These are phyloP conservation scores for Wickerhamomyces chaumierensis DNA, from an alignment of 805 yeast species.

Conservation along the genomic window DNA sequence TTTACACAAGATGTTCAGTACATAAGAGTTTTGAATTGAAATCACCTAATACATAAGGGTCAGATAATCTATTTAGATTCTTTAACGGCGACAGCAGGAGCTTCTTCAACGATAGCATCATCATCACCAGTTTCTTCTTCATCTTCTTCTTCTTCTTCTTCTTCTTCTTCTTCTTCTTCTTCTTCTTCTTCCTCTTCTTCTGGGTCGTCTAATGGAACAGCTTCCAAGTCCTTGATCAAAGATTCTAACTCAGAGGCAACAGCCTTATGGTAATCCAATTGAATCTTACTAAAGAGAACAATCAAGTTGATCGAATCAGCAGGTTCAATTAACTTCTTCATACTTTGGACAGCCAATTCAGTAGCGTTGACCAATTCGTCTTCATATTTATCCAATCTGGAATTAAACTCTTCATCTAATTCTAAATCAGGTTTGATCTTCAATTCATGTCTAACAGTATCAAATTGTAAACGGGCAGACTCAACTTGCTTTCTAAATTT, in stretches of 20 bases:
- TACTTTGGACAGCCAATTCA: conserved; percentile 64
- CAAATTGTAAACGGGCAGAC: conserved; percentile 58
- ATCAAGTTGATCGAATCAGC: conserved; percentile 51
- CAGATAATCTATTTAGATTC: too few species aligned
- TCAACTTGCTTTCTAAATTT: conserved; percentile 60
- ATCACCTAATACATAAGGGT: too few species aligned
- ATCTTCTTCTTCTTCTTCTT: not conserved
- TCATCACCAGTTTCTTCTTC: too few species aligned
- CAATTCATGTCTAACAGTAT: conserved; percentile 52
- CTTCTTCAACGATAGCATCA: too few species aligned
- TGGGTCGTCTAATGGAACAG: conserved; percentile 33
- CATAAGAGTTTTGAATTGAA: too few species aligned
- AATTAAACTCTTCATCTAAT: conserved; percentile 24
- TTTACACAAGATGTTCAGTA: too few species aligned
- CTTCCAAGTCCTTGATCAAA: conserved; percentile 32
- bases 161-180: conserved; percentile 11
- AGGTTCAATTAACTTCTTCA: conserved; percentile 64
- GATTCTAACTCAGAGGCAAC: conserved; percentile 37
- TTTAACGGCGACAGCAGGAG: too few species aligned
- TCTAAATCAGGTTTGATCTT: conserved; percentile 19
- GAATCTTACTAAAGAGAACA: conserved; percentile 58
- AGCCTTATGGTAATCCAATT: conserved; percentile 49
- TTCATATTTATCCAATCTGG: conserved; percentile 33
- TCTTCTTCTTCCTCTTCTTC: conserved; percentile 24
- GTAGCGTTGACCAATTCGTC: conserved; percentile 76